Conservation (phyloP, 441 rosid species). For the Oxalis stricta region DNA sequence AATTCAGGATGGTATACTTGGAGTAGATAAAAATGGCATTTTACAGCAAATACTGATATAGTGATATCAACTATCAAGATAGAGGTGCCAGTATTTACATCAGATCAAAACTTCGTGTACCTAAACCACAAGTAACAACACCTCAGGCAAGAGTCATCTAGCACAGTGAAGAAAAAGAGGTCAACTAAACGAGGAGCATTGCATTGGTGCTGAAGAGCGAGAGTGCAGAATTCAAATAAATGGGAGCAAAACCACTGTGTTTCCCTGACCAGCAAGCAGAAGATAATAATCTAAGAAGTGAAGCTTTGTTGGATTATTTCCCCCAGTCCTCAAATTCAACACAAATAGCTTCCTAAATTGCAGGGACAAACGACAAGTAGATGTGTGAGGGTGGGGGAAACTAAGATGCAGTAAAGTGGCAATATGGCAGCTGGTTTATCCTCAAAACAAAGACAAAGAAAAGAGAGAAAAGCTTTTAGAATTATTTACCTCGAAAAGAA, state of each 20-base stretch:
- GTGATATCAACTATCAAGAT: too few species aligned
- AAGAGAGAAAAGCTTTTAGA: slow-evolving; percentile 43
- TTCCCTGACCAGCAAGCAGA: slow-evolving; percentile 18
- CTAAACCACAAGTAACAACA: too few species aligned
- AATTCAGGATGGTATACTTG: too few species aligned
- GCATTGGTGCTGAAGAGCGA: not conserved
- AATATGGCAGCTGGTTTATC: slow-evolving; percentile 37
- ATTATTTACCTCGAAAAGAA: slow-evolving; percentile 10
- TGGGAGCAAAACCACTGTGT: slow-evolving; percentile 18
- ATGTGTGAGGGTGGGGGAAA: slow-evolving; percentile 24
- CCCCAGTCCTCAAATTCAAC: slow-evolving; percentile 19
- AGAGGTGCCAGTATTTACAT: too few species aligned
- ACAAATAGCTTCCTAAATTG: slow-evolving; percentile 18
- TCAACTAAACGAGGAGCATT: slow-evolving; percentile 3
- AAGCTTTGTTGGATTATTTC: slow-evolving; percentile 24
- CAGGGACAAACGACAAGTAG: slow-evolving; percentile 23
- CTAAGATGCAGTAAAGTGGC: slow-evolving; percentile 52
- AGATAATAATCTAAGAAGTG: slow-evolving; percentile 5
- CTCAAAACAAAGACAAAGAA: slow-evolving; percentile 45
- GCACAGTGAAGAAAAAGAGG: slow-evolving; percentile 5
- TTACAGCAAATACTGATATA: too few species aligned
- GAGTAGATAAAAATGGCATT: too few species aligned
- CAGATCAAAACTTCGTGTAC: too few species aligned
- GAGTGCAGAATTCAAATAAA: not conserved
- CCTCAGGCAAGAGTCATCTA: not conserved